A percentile compares a stretch with the other conserved stretches of the same genome.
phyloP scores from a whole-genome alignment of 305 asterid species.

The Plantago coronopus region DNA sequence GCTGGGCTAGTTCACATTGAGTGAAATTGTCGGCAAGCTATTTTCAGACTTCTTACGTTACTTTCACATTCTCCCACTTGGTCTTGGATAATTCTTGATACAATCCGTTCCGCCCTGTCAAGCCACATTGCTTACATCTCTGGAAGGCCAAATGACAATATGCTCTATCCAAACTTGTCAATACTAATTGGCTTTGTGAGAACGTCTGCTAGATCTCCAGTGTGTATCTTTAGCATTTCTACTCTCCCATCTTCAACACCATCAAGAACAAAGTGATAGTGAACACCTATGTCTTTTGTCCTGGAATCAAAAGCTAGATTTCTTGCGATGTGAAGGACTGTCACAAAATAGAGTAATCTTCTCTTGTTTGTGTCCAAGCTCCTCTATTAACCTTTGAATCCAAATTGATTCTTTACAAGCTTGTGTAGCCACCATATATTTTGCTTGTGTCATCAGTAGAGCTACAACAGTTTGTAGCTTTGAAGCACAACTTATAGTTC shows the following conservation, averaged over 20 bases:
- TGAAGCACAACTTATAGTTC: constrained; percentile 1
- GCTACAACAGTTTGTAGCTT: constrained; percentile 3
- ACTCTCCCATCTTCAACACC: not conserved
- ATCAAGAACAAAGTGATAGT: constrained; percentile 2
- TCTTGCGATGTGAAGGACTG: not conserved
- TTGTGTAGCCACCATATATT: constrained; percentile 3
- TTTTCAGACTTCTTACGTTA: no score
- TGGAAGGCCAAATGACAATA: not conserved
- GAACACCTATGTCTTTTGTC: constrained; percentile 2
- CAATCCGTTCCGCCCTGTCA: not conserved
- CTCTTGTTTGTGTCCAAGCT: constrained; percentile 7
- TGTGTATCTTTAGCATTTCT: not conserved
- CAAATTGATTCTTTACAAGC: not conserved
- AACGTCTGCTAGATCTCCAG: not conserved
- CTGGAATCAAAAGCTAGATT: no score
- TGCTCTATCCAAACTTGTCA: not conserved
- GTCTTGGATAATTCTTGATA: not conserved
- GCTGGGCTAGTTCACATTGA: no score
- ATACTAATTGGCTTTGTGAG: not conserved
- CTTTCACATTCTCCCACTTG: not conserved
- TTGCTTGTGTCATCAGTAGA: not conserved
- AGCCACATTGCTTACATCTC: not conserved
- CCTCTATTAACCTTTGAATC: not conserved
- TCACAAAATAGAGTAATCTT: constrained; percentile 6
- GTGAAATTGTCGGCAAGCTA: no score